Evolutionary conservation across 768 basidiomycete species (phyloP), one percentile per base, ranked within the genome.

Genomic region (Auriscalpium orientale): DNA sequence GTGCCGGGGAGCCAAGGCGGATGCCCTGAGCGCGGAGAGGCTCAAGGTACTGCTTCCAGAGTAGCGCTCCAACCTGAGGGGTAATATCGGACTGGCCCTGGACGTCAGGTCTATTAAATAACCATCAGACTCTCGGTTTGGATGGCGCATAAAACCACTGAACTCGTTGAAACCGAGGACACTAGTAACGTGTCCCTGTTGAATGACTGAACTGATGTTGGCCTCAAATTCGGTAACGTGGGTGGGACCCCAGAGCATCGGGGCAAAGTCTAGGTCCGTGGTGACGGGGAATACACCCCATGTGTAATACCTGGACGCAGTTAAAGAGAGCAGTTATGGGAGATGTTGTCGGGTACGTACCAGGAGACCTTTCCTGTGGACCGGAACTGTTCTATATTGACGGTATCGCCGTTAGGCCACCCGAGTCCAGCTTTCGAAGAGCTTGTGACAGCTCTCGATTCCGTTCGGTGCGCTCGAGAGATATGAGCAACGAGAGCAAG

Each of bases 121-220:
- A 34, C 53, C 4, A 28, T 28, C 28, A 5, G 18, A 49, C 45
- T 33, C 40, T 16, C 1, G 8, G 18, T 37, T 16, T 28, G 44
- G 16, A 2, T 28, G 49, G 13, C 13, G 11, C 1, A 33, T 43
- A 13, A 12, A 45, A 34, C 12, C 12, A 13, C 67, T 69, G 22
- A 54, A 78, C 77, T 82, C 81, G 65, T 82, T 82, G 74, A 82
- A 79, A 2, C 76, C 80, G 1, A 82, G 70, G 12, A 78, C 65
- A 20, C 74, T 69, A 4, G 72, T 76, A 2, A 78, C 71, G 46
- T 73, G 68, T 11, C 62, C 59, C 33, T 66, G 53, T 15, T 65
- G 55, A 49, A 81, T 68, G 1, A 76, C 75, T 12, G 69, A 59
- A 49, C 76, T 72, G 52, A 81, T 76, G 2, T 69, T 71, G 11